These are phyloP conservation scores for Epichloe gansuensis DNA, from an alignment of 2,329 filamentous ascomycete genomes.

Conservation along the genomic window DNA sequence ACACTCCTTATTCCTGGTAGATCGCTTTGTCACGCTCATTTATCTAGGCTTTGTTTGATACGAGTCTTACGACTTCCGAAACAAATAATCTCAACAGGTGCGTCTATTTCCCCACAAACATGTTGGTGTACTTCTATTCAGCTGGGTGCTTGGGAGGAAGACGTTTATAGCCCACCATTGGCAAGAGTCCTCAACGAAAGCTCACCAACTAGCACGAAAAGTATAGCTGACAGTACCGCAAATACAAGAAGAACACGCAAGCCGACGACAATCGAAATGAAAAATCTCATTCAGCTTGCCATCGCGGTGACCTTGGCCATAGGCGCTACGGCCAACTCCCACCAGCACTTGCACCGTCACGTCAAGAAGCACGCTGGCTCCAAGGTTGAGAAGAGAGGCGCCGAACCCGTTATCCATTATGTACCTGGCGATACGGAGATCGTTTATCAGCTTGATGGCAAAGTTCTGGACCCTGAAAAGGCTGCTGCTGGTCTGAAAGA, in stretches of 20 bases:
- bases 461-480: slow-evolving; percentile 46
- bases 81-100: not conserved
- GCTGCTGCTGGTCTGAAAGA: slow-evolving; percentile 61
- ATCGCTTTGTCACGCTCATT: slow-evolving; percentile 18
- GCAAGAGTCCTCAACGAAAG: not conserved
- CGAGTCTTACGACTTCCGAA: not conserved
- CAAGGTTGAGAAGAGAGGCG: slow-evolving; percentile 34
- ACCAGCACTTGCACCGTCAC: slow-evolving; percentile 48
- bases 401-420: slow-evolving; percentile 36
- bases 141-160: not conserved
- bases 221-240: not conserved
- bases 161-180: not conserved
- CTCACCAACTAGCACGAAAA: not conserved
- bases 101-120: not conserved
- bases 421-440: slow-evolving; percentile 51
- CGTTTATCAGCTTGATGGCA: slow-evolving; percentile 59
- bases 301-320: slow-evolving; percentile 40
- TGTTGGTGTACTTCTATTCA: not conserved
- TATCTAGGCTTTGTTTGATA: slow-evolving; percentile 17
- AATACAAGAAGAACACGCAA: not conserved
- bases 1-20: slow-evolving; percentile 35
- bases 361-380: slow-evolving; percentile 39
- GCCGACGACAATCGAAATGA: slow-evolving; percentile 6
- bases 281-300: slow-evolving; percentile 28
- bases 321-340: slow-evolving; percentile 46